Percentiles rank a stretch among this genome's conserved stretches.
Conservation (phyloP, 768 basidiomycete species). For the Cyclocybe cylindracea region DNA sequence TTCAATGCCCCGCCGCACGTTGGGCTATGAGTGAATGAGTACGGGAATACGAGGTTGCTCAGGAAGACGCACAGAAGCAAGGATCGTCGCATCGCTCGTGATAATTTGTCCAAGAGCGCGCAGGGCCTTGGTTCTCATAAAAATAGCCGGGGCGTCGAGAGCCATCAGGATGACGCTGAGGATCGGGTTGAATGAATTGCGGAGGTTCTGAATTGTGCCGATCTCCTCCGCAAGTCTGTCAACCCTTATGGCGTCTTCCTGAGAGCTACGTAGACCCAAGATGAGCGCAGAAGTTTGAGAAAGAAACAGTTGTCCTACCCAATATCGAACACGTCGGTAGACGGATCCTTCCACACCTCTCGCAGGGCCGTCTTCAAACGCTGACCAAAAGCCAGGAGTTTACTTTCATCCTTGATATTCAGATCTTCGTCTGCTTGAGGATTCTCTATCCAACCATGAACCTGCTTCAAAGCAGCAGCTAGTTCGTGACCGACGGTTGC, state of each 20-base stretch:
- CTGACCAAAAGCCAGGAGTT: conserved; percentile 50
- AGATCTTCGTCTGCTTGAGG: conserved; percentile 46
- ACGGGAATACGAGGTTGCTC: background rate
- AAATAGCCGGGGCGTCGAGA: conserved; percentile 84
- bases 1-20: conserved; percentile 86
- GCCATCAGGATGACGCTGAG: conserved; percentile 76
- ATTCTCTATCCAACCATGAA: conserved; percentile 50
- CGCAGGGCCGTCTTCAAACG: conserved; percentile 65
- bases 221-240: conserved; percentile 76
- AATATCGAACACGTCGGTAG: conserved; percentile 77
- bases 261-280: conserved; percentile 45
- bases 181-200: conserved; percentile 82
- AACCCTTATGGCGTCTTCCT: conserved; percentile 68
- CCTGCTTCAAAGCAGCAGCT: conserved; percentile 63
- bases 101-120: conserved; percentile 88
- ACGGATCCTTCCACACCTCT: conserved; percentile 71
- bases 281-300: background rate
- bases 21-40: conserved; percentile 43
- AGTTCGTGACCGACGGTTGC: conserved; percentile 84
- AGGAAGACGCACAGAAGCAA: conserved; percentile 60
- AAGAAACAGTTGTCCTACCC: conserved; percentile 48
- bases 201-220: conserved; percentile 73
- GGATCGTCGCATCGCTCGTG: conserved; percentile 82
- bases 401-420: conserved; percentile 39
- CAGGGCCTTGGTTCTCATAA: conserved; percentile 93